Evolutionary conservation across 2,329 filamentous ascomycete genomes (phyloP).

Genomic region (Aspergillus sp.): DNA sequence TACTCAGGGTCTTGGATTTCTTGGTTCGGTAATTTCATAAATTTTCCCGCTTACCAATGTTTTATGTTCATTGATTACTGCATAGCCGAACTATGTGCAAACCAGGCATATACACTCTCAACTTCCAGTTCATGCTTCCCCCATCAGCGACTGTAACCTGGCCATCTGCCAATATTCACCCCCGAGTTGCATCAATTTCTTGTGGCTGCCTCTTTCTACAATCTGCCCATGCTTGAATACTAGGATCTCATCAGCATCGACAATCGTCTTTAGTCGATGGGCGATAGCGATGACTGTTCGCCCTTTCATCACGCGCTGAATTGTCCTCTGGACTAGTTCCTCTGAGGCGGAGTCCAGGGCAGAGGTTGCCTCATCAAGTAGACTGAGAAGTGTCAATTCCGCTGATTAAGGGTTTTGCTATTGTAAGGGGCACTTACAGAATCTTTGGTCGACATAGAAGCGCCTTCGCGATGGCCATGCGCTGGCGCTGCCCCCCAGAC

Average conservation of each 20-base stretch:
- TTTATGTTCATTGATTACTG: too few relatives aligned
- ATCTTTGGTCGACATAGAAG: conserved; percentile 38
- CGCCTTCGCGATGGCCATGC: conserved; percentile 24
- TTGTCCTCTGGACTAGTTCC: conserved; percentile 76
- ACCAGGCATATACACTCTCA: not conserved
- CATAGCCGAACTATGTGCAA: not conserved
- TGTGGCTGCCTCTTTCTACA: conserved; percentile 78
- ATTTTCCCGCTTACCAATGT: not conserved
- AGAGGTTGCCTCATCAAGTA: conserved; percentile 86
- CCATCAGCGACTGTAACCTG: conserved; percentile 59
- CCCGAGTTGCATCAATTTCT: conserved; percentile 64
- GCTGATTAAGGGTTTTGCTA: not conserved
- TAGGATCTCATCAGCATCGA: conserved; percentile 82
- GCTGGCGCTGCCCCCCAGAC: conserved; percentile 16
- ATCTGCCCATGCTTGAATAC: conserved; percentile 77
- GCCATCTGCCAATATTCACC: conserved; percentile 78
- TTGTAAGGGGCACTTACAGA: conserved; percentile 1
- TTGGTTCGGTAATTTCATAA: not conserved
- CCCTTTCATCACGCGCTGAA: conserved; percentile 68
- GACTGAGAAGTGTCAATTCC: conserved; percentile 22
- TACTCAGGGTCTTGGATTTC: not conserved
- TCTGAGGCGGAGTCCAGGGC: conserved; percentile 85
- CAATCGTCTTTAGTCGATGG: conserved; percentile 83
- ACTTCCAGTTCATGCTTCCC: not conserved
- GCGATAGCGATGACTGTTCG: conserved; percentile 64